phyloP scores from a whole-genome alignment of 2,329 filamentous ascomycete species.

The Xylariaceae sp. region DNA sequence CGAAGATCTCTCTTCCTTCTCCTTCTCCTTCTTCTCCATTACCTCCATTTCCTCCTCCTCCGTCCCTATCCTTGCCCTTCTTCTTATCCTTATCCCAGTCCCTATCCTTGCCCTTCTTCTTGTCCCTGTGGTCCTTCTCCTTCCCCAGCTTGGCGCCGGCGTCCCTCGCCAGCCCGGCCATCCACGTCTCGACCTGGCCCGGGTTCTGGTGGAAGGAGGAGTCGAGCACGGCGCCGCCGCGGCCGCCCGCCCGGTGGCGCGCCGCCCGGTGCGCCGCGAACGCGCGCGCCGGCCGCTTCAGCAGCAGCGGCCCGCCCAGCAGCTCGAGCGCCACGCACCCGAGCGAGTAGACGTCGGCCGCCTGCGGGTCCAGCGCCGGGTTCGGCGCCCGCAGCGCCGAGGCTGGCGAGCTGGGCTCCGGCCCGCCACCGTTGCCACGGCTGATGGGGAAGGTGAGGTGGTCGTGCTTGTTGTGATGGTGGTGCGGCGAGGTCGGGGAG shows the following conservation, averaged over 20 bases:
- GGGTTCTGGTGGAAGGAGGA: constrained; percentile 67
- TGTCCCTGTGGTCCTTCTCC: too few relatives aligned
- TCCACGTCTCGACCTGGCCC: constrained; percentile 62
- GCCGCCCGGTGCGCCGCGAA: constrained; percentile 60
- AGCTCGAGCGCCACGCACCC: constrained; percentile 68
- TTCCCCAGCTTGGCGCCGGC: constrained; percentile 41
- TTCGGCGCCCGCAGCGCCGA: constrained; percentile 31
- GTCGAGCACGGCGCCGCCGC: constrained; percentile 56
- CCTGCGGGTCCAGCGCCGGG: constrained; percentile 43
- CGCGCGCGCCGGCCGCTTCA: constrained; percentile 59
- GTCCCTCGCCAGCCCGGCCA: constrained; percentile 52
- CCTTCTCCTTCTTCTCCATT: background rate
- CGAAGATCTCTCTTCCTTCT: constrained; percentile 35
- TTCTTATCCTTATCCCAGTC: background rate
- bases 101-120: background rate
- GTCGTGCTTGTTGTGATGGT: constrained; percentile 24
- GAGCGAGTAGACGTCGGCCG: constrained; percentile 65
- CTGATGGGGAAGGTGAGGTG: constrained; percentile 33
- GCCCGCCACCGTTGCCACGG: constrained; percentile 24
- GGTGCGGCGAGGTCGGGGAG: constrained; percentile 23
- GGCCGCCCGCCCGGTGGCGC: constrained; percentile 52
- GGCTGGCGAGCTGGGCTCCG: constrained; percentile 19
- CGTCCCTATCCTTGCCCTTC: background rate
- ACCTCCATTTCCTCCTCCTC: too few relatives aligned
- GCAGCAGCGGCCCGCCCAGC: constrained; percentile 51